A percentile compares a stretch with the other conserved stretches of the same genome.
phyloP scores from a whole-genome alignment of 148 eudicot genomes.

The Rhododendron ovatum region DNA sequence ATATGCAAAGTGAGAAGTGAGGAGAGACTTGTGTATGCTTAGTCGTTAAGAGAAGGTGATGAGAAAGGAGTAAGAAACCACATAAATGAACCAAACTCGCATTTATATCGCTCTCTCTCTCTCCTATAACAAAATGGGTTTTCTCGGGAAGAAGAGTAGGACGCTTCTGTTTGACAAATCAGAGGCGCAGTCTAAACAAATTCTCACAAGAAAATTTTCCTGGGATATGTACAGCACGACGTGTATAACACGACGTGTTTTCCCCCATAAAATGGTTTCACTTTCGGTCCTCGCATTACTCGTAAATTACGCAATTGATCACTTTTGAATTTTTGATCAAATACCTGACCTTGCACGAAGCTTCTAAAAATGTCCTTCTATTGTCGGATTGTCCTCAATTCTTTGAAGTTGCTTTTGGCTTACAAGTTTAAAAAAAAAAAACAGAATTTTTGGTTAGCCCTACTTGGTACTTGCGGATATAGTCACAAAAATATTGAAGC shows the following conservation, averaged over 20 bases:
- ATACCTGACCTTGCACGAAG: no score
- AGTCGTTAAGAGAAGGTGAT: constrained; percentile 37
- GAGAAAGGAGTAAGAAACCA: constrained; percentile 4
- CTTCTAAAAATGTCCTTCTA: no score
- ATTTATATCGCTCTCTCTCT: constrained; percentile 24
- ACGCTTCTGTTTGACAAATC: no score
- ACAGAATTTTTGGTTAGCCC: background rate
- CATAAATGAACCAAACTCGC: constrained; percentile 32
- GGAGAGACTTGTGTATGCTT: constrained; percentile 23
- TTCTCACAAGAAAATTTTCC: background rate
- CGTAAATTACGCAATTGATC: background rate
- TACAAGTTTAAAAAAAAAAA: no score
- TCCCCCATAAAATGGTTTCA: background rate
- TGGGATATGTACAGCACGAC: background rate
- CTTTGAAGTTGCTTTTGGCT: no score
- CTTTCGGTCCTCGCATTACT: background rate
- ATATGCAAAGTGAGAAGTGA: background rate
- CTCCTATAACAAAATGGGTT: background rate
- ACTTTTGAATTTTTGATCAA: no score
- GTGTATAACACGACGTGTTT: background rate
- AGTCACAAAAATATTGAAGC: background rate
- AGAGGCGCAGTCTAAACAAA: background rate
- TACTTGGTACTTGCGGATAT: background rate
- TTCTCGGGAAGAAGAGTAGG: no score
- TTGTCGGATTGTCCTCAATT: no score